Evolutionary conservation across 495 filamentous ascomycete genomes (phyloP).

Genomic region (Amorphotheca resinae): DNA sequence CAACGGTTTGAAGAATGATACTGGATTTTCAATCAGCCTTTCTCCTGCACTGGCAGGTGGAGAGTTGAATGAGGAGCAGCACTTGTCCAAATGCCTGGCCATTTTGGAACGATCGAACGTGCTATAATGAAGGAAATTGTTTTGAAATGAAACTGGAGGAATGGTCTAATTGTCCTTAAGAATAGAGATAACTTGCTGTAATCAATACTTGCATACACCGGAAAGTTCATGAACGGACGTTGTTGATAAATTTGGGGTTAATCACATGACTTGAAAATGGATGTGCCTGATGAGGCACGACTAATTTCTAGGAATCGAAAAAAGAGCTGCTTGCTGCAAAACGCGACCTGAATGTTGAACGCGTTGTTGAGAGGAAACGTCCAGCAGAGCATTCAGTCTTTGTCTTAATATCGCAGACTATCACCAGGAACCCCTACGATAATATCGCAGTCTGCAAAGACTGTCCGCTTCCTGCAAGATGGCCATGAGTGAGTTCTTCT

Average conservation of each 20-base stretch:
- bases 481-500: constrained; percentile 21
- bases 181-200: too few species aligned
- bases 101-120: too few species aligned
- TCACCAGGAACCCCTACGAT: neutral
- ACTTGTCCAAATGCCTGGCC: too few species aligned
- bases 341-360: constrained; percentile 12
- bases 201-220: too few species aligned
- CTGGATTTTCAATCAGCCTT: too few species aligned
- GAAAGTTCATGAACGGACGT: too few species aligned
- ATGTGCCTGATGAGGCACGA: neutral
- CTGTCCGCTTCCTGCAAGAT: constrained; percentile 14
- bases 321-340: constrained; percentile 9
- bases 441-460: constrained; percentile 6
- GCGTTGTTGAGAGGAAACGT: constrained; percentile 8
- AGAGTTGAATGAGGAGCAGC: too few species aligned
- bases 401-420: neutral
- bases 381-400: neutral
- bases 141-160: too few species aligned
- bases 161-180: too few species aligned
- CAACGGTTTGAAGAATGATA: too few species aligned
- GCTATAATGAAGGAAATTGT: too few species aligned
- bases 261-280: neutral
- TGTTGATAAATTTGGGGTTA: neutral
- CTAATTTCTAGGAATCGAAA: neutral
- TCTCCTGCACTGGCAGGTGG: too few species aligned